phyloP scores from a whole-genome alignment of 1,284 basidiomycete species.

The Vanrija sp. region DNA sequence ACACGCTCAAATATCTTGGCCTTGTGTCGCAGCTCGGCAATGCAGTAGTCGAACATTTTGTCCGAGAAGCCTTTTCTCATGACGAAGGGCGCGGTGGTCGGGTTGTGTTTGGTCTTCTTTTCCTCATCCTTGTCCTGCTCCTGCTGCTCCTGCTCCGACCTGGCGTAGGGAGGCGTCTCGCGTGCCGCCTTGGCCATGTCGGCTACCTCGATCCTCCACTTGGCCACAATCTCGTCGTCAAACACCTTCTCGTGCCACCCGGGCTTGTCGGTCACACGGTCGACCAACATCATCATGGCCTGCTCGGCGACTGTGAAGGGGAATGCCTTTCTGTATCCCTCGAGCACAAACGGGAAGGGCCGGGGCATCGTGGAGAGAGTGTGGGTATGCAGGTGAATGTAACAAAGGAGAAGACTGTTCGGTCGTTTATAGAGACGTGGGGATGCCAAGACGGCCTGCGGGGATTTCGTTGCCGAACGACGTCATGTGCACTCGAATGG shows the following conservation, averaged over 20 bases:
- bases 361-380: no score
- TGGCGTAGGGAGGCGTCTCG: no score
- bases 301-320: constrained; percentile 7
- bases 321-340: constrained; percentile 3
- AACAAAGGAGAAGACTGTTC: no score
- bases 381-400: no score
- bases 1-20: neutral
- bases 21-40: neutral
- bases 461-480: no score
- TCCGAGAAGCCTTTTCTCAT: neutral
- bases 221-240: constrained; percentile 7
- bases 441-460: no score
- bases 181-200: neutral
- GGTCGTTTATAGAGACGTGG: no score
- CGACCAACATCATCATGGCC: constrained; percentile 9
- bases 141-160: no score
- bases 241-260: constrained; percentile 6
- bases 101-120: neutral
- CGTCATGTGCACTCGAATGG: no score
- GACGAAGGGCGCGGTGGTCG: no score
- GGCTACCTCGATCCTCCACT: constrained; percentile 7
- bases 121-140: no score
- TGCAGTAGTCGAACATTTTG: neutral
- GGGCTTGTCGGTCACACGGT: constrained; percentile 11
- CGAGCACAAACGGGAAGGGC: constrained; percentile 4